These are phyloP conservation scores for Termitomyces sp. DNA, from an alignment of 768 basidiomycete species.

Conservation along the genomic window DNA sequence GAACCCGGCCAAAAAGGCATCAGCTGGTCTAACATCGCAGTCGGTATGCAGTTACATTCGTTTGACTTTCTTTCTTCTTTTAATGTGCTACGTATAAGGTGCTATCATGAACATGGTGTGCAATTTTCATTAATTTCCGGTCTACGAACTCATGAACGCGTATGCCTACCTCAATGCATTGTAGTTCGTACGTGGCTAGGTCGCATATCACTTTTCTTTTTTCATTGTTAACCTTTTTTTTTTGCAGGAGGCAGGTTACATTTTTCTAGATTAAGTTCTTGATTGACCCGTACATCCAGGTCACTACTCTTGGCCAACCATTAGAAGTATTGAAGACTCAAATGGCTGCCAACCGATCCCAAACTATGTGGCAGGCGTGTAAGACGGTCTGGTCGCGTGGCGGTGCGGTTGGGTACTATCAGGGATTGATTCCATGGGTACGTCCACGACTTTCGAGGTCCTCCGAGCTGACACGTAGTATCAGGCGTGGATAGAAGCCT, in stretches of 20 bases:
- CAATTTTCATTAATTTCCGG: constrained; percentile 11
- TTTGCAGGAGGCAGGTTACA: constrained; percentile 63
- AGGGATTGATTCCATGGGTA: constrained; percentile 99
- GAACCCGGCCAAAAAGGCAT: constrained; percentile 90
- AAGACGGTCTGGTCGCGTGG: constrained; percentile 89
- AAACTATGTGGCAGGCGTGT: constrained; percentile 85
- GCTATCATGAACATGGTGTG: constrained; percentile 98
- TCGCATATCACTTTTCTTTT: not conserved
- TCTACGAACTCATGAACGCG: not conserved
- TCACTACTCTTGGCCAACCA: constrained; percentile 97
- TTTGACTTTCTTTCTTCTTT: constrained; percentile 13
- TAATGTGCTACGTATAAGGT: constrained; percentile 41
- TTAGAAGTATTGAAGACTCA: constrained; percentile 98
- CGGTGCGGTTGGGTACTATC: constrained; percentile 87
- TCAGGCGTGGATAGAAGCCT: constrained; percentile 99
- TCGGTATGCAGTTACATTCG: constrained; percentile 52
- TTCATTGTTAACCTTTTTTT: not conserved
- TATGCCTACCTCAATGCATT: not conserved
- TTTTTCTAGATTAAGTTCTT: not conserved
- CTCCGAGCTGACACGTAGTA: constrained; percentile 3
- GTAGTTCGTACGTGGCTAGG: constrained; percentile 47
- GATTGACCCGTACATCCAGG: constrained; percentile 39
- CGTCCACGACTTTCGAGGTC: constrained; percentile 17
- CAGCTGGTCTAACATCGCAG: constrained; percentile 93
- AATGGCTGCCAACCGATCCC: constrained; percentile 95